Conservation (phyloP, 495 filamentous ascomycete genomes). For the Daldinia grandis region DNA sequence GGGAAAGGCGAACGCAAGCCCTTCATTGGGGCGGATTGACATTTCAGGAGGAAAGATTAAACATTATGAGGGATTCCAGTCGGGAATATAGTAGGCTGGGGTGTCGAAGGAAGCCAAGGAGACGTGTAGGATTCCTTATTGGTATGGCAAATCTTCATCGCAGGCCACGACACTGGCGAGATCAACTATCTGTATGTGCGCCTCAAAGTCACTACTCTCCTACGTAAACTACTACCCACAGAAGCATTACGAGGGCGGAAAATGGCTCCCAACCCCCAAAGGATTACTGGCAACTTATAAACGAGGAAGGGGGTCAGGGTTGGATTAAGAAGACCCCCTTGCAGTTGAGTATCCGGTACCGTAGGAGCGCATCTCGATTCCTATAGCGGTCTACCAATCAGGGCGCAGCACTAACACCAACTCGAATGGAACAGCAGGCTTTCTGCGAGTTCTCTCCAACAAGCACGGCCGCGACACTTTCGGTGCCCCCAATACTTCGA, state of each 20-base stretch:
- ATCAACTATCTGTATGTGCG: constrained; percentile 10
- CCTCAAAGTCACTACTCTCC: constrained; percentile 14
- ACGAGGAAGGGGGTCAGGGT: constrained; percentile 20
- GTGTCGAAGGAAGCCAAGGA: constrained; percentile 25
- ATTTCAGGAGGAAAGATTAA: constrained; percentile 38
- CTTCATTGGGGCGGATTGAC: constrained; percentile 46
- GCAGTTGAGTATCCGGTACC: constrained; percentile 18
- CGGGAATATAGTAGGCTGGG: constrained; percentile 25
- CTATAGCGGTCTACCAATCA: constrained; percentile 28
- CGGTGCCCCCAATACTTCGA: background rate
- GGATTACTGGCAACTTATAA: constrained; percentile 24
- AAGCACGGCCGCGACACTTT: constrained; percentile 26
- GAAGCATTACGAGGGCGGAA: constrained; percentile 11
- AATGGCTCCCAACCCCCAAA: constrained; percentile 11
- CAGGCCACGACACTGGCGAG: constrained; percentile 9
- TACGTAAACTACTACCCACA: constrained; percentile 18
- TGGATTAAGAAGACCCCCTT: constrained; percentile 27
- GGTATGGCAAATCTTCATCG: constrained; percentile 21
- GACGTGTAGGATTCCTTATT: constrained; percentile 26
- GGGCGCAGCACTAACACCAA: background rate
- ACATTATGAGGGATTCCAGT: constrained; percentile 34
- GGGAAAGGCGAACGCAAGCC: constrained; percentile 40
- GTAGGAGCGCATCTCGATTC: constrained; percentile 35
- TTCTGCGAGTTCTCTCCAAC: constrained; percentile 22
- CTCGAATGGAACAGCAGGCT: background rate